Evolutionary conservation across 805 yeast species (phyloP).

Genomic region (Danielia oregonensis): DNA sequence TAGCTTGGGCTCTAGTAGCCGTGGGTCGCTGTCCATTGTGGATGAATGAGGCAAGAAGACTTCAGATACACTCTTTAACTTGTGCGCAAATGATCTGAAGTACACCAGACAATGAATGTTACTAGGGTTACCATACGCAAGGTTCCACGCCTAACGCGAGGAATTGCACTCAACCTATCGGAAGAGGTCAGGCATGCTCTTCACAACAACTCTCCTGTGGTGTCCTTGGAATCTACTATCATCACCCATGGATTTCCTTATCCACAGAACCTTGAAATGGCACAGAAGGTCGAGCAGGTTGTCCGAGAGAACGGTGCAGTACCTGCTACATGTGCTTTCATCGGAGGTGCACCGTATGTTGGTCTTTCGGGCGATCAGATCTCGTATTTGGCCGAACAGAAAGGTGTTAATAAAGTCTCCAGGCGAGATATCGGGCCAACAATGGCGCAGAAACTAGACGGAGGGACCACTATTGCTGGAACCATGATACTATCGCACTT

Average conservation of each 20-base stretch:
- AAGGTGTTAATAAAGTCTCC: slow-evolving; percentile 57
- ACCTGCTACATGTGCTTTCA: slow-evolving; percentile 84
- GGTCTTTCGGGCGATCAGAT: slow-evolving; percentile 55
- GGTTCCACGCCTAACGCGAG: too few relatives aligned
- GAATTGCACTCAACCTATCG: slow-evolving; percentile 26
- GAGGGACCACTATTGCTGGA: slow-evolving; percentile 89
- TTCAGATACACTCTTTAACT: too few relatives aligned
- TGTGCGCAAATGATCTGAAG: too few relatives aligned
- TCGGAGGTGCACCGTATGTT: slow-evolving; percentile 66
- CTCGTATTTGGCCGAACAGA: slow-evolving; percentile 43
- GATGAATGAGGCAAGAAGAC: too few relatives aligned
- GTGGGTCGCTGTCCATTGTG: too few relatives aligned
- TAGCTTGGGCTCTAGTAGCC: too few relatives aligned
- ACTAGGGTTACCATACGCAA: too few relatives aligned
- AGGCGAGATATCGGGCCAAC: slow-evolving; percentile 75
- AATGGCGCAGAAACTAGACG: slow-evolving; percentile 59
- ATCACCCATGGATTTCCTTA: slow-evolving; percentile 86
- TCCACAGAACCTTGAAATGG: slow-evolving; percentile 75
- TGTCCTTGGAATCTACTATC: slow-evolving; percentile 82
- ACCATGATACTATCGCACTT: slow-evolving; percentile 76
- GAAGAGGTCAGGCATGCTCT: slow-evolving; percentile 67
- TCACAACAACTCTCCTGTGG: slow-evolving; percentile 55
- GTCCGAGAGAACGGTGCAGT: slow-evolving; percentile 62
- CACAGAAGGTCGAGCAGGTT: slow-evolving; percentile 57
- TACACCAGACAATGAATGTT: too few relatives aligned